These are phyloP conservation scores for Bretziella fagacearum DNA, from an alignment of 2,329 filamentous ascomycete genomes.

Conservation along the genomic window DNA sequence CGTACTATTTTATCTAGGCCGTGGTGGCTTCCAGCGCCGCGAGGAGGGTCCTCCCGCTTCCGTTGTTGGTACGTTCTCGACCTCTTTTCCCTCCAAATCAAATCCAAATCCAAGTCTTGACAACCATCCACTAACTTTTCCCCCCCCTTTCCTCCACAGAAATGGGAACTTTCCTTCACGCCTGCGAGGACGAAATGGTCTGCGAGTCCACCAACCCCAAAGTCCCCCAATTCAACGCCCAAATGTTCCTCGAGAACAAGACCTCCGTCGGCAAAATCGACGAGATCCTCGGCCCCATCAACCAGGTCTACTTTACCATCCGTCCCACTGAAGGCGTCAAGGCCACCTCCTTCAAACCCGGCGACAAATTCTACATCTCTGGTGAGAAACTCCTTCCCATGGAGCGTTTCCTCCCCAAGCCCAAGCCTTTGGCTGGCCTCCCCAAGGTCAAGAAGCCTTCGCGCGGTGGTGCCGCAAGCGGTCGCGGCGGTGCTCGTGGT, in stretches of 20 bases:
- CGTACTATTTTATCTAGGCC: conserved; percentile 17
- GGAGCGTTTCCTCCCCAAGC: conserved; percentile 92
- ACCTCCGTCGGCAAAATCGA: conserved; percentile 91
- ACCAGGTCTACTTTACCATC: conserved; percentile 96
- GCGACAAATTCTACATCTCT: conserved; percentile 94
- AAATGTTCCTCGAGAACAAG: conserved; percentile 99
- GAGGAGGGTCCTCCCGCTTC: conserved; percentile 25
- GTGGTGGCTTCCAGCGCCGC: conserved; percentile 25
- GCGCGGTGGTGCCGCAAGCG: conserved; percentile 29
- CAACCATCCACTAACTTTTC: conserved; percentile 2
- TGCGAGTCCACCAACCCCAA: conserved; percentile 91
- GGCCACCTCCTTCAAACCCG: conserved; percentile 81
- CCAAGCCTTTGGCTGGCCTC: conserved; percentile 50
- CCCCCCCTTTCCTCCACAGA: conserved; percentile 31
- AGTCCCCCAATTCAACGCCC: conserved; percentile 97
- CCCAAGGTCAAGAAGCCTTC: conserved; percentile 42
- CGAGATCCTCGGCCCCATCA: conserved; percentile 92
- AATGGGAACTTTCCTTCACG: conserved; percentile 87
- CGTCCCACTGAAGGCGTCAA: conserved; percentile 95
- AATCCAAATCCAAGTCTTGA: not conserved
- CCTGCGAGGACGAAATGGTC: conserved; percentile 94
- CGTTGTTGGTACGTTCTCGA: conserved; percentile 22
- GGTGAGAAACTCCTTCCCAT: conserved; percentile 86
- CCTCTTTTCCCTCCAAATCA: not conserved
- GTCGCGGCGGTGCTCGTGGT: conserved; percentile 22